Conservation (phyloP, 495 filamentous ascomycete species). For the Xeromyces bisporus region DNA sequence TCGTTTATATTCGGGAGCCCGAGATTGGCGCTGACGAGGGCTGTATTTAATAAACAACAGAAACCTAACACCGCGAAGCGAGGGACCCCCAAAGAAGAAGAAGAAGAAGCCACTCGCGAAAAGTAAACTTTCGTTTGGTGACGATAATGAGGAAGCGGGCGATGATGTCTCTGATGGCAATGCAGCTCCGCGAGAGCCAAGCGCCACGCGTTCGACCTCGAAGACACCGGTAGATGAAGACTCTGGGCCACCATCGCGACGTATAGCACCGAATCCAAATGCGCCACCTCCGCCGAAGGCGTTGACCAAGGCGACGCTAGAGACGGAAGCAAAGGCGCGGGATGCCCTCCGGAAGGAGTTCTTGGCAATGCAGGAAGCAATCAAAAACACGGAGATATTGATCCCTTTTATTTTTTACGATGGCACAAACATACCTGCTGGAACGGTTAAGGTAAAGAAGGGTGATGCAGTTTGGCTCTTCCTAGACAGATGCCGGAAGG, state of each 20-base stretch:
- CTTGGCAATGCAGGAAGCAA: slow-evolving; percentile 59
- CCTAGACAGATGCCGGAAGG: slow-evolving; percentile 74
- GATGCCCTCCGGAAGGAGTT: slow-evolving; percentile 80
- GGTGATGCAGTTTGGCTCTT: slow-evolving; percentile 85
- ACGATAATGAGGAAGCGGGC: slow-evolving; percentile 38
- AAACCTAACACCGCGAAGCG: slow-evolving; percentile 22
- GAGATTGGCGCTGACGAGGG: slow-evolving; percentile 19
- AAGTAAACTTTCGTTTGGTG: slow-evolving; percentile 53
- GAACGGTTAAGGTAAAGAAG: slow-evolving; percentile 73
- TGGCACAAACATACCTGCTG: slow-evolving; percentile 83
- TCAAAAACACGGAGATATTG: slow-evolving; percentile 77
- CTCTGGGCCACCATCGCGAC: slow-evolving; percentile 21
- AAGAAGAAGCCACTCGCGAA: slow-evolving; percentile 46
- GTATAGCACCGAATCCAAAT: slow-evolving; percentile 50
- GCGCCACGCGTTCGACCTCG: slow-evolving; percentile 19
- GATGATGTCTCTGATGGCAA: slow-evolving; percentile 20
- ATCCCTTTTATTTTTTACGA: slow-evolving; percentile 98
- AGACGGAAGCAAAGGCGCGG: slow-evolving; percentile 63
- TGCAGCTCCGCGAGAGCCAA: slow-evolving; percentile 18
- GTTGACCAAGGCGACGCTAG: slow-evolving; percentile 69
- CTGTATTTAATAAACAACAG: slow-evolving; percentile 23
- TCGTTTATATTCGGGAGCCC: slow-evolving; percentile 1
- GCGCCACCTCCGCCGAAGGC: slow-evolving; percentile 56
- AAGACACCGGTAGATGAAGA: slow-evolving; percentile 24
- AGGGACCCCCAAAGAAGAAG: slow-evolving; percentile 42